A percentile compares a stretch with the other conserved stretches of the same genome.
Evolutionary conservation across 2,329 filamentous ascomycete genomes (phyloP).

Genomic region (Penicillium aurantiogriseum): DNA sequence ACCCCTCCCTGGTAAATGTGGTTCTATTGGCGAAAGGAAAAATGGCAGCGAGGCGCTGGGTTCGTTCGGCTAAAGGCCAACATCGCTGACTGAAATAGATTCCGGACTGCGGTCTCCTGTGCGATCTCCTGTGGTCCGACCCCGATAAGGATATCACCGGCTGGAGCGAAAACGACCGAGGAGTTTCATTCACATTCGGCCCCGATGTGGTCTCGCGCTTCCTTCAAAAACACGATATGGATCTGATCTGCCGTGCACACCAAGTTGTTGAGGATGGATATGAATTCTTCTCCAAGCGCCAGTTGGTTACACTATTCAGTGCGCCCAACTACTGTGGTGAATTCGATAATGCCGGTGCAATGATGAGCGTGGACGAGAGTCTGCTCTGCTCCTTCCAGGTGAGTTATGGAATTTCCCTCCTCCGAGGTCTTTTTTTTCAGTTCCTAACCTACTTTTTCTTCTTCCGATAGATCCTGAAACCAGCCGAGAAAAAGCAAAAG

Average conservation of each 20-base stretch:
- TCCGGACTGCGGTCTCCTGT: slow-evolving; percentile 94
- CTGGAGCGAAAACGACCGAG: slow-evolving; percentile 98
- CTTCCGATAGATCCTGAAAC: slow-evolving; percentile 80
- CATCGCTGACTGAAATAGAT: slow-evolving; percentile 64
- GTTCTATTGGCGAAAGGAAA: slow-evolving; percentile 11
- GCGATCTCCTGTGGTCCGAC: slow-evolving; percentile 97
- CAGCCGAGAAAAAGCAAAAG: slow-evolving; percentile 99
- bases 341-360: slow-evolving; percentile 98
- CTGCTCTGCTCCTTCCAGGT: slow-evolving; percentile 99
- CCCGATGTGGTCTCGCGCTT: slow-evolving; percentile 96
- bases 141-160: slow-evolving; percentile 99
- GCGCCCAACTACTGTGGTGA: slow-evolving; percentile 99
- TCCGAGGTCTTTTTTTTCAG: neutral
- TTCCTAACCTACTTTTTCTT: slow-evolving; percentile 14
- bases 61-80: slow-evolving; percentile 33
- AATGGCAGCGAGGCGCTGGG: slow-evolving; percentile 16
- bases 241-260: slow-evolving; percentile 96
- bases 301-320: slow-evolving; percentile 95
- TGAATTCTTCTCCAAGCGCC: slow-evolving; percentile 98
- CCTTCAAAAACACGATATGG: slow-evolving; percentile 99
- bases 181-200: slow-evolving; percentile 97
- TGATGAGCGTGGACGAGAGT: slow-evolving; percentile 99
- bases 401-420: slow-evolving; percentile 24
- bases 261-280: slow-evolving; percentile 99
- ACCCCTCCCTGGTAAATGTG: neutral